A percentile compares a stretch with the other conserved stretches of the same genome.
These are phyloP conservation scores for Nakataea oryzae DNA, from an alignment of 2,329 filamentous ascomycete genomes.

Conservation along the genomic window DNA sequence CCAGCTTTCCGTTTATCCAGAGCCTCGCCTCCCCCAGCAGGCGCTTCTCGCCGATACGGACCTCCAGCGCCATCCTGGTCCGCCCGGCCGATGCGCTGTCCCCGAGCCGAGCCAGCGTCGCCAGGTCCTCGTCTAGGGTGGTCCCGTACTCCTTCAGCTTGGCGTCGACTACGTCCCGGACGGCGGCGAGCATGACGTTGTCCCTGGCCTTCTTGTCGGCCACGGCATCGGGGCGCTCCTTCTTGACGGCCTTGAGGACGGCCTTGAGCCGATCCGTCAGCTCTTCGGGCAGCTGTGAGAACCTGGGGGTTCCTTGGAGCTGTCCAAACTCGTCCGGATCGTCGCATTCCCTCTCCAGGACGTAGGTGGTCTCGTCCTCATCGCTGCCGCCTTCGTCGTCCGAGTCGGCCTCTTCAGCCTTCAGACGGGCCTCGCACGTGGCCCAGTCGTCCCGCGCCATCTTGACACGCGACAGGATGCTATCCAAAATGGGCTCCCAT, in stretches of 20 bases:
- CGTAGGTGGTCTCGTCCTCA: slow-evolving; percentile 64
- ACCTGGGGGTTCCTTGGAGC: slow-evolving; percentile 18
- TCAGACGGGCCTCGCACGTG: slow-evolving; percentile 23
- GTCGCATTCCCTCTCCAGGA: slow-evolving; percentile 46
- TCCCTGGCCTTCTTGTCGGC: slow-evolving; percentile 40
- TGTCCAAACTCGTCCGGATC: slow-evolving; percentile 39
- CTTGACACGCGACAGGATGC: slow-evolving; percentile 9
- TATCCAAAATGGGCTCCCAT: slow-evolving; percentile 31
- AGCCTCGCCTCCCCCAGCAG: slow-evolving; percentile 16
- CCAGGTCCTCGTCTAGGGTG: slow-evolving; percentile 17
- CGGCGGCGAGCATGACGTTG: slow-evolving; percentile 28
- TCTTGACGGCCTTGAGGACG: slow-evolving; percentile 38
- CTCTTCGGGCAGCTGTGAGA: slow-evolving; percentile 35
- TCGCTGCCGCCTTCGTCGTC: slow-evolving; percentile 43
- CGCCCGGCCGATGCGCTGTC: slow-evolving; percentile 4
- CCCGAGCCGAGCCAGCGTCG: slow-evolving; percentile 5
- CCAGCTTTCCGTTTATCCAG: not conserved
- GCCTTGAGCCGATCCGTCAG: slow-evolving; percentile 39
- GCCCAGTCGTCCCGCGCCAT: slow-evolving; percentile 22
- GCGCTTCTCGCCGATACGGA: slow-evolving; percentile 24
- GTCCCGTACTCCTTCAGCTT: slow-evolving; percentile 18
- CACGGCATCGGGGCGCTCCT: slow-evolving; percentile 22
- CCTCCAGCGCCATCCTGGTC: slow-evolving; percentile 19
- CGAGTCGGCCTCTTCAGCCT: not conserved
- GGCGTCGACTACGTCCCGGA: slow-evolving; percentile 19